phyloP scores from a whole-genome alignment of 768 basidiomycete genomes.

The Gymnopilus dilepis region DNA sequence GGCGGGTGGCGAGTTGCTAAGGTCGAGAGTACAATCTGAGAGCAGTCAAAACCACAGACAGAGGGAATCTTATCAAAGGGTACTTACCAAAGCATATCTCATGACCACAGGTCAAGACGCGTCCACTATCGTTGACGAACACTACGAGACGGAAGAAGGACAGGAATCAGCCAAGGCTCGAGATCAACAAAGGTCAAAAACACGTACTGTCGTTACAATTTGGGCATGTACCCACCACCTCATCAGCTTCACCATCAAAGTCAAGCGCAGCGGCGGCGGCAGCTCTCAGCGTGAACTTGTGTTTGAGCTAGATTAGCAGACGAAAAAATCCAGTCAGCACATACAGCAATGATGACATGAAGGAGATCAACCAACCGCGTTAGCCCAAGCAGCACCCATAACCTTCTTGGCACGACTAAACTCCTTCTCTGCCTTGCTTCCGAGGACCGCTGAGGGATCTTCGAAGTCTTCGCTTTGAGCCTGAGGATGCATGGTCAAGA shows the following conservation, averaged over 20 bases:
- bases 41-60: not conserved
- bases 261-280: slow-evolving; percentile 47
- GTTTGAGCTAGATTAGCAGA: slow-evolving; percentile 36
- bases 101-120: slow-evolving; percentile 70
- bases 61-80: not conserved
- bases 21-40: slow-evolving; percentile 60
- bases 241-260: slow-evolving; percentile 53
- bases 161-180: not conserved
- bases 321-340: not conserved
- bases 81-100: slow-evolving; percentile 63
- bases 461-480: slow-evolving; percentile 46
- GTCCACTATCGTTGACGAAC: slow-evolving; percentile 54
- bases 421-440: slow-evolving; percentile 57
- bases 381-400: slow-evolving; percentile 47
- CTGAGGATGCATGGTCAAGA: slow-evolving; percentile 27
- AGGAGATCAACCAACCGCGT: slow-evolving; percentile 31
- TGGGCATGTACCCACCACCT: slow-evolving; percentile 55
- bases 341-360: not conserved
- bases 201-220: slow-evolving; percentile 68
- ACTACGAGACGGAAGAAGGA: slow-evolving; percentile 35
- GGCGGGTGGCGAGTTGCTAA: slow-evolving; percentile 54
- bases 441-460: slow-evolving; percentile 56
- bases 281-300: slow-evolving; percentile 53
- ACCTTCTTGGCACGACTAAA: slow-evolving; percentile 60
- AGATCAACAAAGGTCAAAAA: not conserved